Evolutionary conservation across 2,329 filamentous ascomycete genomes (phyloP), one percentile per base, ranked within the genome.

Genomic region (Fusarium cyanostomum): DNA sequence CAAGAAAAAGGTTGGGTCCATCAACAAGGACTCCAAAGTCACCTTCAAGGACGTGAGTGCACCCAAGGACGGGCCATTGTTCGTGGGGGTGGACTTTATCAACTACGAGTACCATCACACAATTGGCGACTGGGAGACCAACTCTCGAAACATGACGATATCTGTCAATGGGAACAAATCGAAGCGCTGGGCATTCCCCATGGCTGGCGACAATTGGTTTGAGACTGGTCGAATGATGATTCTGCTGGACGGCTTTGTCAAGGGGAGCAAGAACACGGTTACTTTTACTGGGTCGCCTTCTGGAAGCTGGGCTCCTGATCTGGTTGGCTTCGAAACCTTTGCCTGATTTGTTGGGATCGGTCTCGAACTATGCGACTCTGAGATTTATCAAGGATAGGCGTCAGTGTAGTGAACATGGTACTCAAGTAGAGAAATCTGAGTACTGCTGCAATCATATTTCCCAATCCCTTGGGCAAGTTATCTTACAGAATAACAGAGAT

Each of bases 121-220:
- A 0, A 72, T 79, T 0, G 84, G 81, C 73, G 76, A 64, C 0
- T 77, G 69, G 60, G 82, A 80, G 0, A 75, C 78, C 1, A 85
- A 84, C 62, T 79, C 81, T 0, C 72, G 82, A 1, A 84, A 84
- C 51, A 75, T 84, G 67, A 82, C 82, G 0, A 70, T 85, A 12
- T 67, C 75, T 0, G 75, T 85, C n/a, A 85, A 85, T 24, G 77
- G 74, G 2, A 72, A 70, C 0, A 52, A 64, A 0, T 71, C 75
- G 0, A 80, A 82, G 64, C 71, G 82, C 1, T 80, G 83, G 60
- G 81, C 82, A 0, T 82, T 84, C 18, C 82, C 82, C 0, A 72
- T 85, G 12, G 78, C 80, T 1, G 83, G 82, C 0, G 74, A 77
- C 2, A 78, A 84, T 52, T 86, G 83, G 82, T 80, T 74, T 52